These are phyloP conservation scores for Castanopsis chinensis DNA, from an alignment of 306 rosid species.

Conservation along the genomic window DNA sequence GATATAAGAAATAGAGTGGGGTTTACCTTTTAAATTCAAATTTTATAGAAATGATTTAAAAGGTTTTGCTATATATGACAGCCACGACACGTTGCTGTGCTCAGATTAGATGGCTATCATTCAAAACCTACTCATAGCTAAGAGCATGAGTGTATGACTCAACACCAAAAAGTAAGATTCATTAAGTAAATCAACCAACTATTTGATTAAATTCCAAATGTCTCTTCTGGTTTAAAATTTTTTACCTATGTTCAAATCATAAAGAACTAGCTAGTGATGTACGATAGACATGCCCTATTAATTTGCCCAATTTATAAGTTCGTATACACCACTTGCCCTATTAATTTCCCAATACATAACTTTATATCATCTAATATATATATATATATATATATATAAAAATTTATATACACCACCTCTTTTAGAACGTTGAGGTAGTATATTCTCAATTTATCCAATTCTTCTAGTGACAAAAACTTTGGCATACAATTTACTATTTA, in stretches of 20 bases:
- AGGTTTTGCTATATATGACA: background rate
- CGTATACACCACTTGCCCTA: no score
- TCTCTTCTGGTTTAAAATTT: background rate
- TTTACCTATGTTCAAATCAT: background rate
- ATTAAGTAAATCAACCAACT: no score
- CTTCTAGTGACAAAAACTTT: no score
- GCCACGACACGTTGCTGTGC: background rate
- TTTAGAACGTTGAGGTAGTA: no score
- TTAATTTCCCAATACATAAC: no score
- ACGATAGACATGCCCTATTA: no score
- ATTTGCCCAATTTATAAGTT: constrained; percentile 5
- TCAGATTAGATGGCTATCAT: background rate
- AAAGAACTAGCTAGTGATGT: background rate
- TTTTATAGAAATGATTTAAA: background rate
- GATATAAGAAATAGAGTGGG: background rate
- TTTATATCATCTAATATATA: no score
- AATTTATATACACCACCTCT: no score
- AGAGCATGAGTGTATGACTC: background rate
- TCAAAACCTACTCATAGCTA: background rate
- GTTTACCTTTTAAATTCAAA: background rate
- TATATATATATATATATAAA: no score
- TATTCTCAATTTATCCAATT: no score
- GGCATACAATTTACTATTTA: no score
- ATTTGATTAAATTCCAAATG: no score
- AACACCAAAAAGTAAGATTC: background rate